Conservation (phyloP, 768 basidiomycete genomes). For the Hypholoma sublateritium region DNA sequence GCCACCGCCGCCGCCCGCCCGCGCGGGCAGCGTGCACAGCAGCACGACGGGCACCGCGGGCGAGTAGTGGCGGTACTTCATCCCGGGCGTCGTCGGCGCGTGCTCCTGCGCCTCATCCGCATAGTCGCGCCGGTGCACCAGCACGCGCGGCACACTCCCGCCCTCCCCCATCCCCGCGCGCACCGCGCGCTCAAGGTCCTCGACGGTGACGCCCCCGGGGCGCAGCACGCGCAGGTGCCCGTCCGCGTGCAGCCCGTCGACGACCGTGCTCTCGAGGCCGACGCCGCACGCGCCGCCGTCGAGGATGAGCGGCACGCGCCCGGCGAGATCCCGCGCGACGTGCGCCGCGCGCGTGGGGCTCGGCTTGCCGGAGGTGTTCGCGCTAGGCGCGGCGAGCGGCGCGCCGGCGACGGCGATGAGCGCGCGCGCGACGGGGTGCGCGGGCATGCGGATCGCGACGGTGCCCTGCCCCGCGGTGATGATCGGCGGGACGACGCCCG, state of each 20-base stretch:
- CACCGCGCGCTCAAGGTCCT: conserved; percentile 72
- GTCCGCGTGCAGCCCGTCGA: conserved; percentile 80
- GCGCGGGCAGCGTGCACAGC: conserved; percentile 50
- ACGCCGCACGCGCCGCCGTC: conserved; percentile 92
- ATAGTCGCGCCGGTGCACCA: conserved; percentile 83
- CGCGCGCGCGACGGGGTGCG: conserved; percentile 89
- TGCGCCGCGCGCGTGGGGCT: conserved; percentile 90
- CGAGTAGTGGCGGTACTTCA: conserved; percentile 99
- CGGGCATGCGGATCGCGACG: conserved; percentile 92
- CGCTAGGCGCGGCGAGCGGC: conserved; percentile 92
- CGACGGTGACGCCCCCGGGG: conserved; percentile 91
- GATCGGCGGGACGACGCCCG: conserved; percentile 60
- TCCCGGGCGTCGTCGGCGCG: conserved; percentile 93
- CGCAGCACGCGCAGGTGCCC: conserved; percentile 80
- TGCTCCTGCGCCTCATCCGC: conserved; percentile 64
- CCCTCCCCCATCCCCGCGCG: conserved; percentile 33
- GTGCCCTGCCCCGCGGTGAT: conserved; percentile 80
- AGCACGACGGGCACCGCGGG: conserved; percentile 86
- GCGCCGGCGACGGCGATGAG: conserved; percentile 73
- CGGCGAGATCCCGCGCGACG: conserved; percentile 75
- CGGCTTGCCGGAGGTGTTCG: conserved; percentile 92
- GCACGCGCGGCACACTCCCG: conserved; percentile 49
- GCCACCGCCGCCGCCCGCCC: neutral
- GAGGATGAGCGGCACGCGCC: conserved; percentile 74
- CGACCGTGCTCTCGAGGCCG: conserved; percentile 94